Base-by-base conservation (phyloP, 805 yeast genomes). In the Lipomyces sp. region DNA sequence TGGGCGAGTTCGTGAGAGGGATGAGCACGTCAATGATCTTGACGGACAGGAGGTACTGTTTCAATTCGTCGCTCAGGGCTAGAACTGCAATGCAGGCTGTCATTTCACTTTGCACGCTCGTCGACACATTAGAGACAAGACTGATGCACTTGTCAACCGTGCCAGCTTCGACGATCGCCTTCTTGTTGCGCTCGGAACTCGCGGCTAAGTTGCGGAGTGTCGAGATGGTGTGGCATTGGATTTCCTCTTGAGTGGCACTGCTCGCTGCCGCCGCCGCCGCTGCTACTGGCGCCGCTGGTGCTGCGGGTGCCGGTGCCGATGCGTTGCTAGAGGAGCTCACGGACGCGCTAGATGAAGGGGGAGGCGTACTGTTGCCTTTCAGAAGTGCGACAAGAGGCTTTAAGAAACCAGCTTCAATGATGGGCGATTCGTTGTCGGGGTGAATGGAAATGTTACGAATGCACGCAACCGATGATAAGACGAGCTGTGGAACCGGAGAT, bases 141-240 rank as follows among this genome's bases (percentile, higher is more conserved):
- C 89, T 93, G 77, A 90, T 90, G 79, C 97, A 93, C 78, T 93
- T 92, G 70, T 89, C 90, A 57, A 95, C 97, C 3, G 98, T 98
- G 62, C 97, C 97, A 13, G 97, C 96, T 69, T 92, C 96, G 70
- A 95, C 85, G 70, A 95, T 86, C 59, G 95, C 97, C 73, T 90
- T 84, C 81, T 98, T 87, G 75, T 94, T 94, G 77, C 92, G 87
- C 80, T 95, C 98, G 53, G 95, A 87, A 60, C 95, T 87, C 3
- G 99, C 99, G 29, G 99, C 99, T 73, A 95, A 84, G 77, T 95
- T 95, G 78, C 99, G 86, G 75, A 95, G 83, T 7, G 98, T 93
- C 1, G 98, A 93, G 35, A 95, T 97, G 1, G 98, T 96, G 79
- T 95, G 99, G 77, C 99, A 95, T 80, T 94, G 97, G 71, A 95